Base-by-base conservation (phyloP, 305 asterid species). In the Fraxinus latifolia region DNA sequence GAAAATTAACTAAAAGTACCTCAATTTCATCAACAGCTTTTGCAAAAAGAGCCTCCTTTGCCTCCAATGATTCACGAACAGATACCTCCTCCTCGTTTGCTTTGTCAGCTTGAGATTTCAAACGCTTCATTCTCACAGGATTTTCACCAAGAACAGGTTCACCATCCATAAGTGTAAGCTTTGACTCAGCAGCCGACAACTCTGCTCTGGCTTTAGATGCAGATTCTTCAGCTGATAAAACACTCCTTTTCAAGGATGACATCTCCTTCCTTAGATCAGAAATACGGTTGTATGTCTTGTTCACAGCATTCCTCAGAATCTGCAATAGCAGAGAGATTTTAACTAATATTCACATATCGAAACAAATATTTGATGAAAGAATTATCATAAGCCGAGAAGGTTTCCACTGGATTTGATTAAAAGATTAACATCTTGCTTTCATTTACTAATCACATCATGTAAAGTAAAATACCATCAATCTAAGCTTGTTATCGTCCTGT, bases 101-200 rank as follows among this genome's bases (percentile, higher is more conserved):
- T 86, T 84, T 94, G 76, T 92, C 95, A 78, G 91, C 97, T 77
- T 82, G 84, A 77, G 92, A 88, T 78, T 92, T 93, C 87, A 96
- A 82, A 19, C 99, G 97, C 87, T 88, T 96, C 93, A 94, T 92
- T 90, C 91, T 96, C 81, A 84, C 93, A 36, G 97, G 95, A 81
- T 94, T 93, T 88, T 96, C 99, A 67, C 97, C 92, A 83, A 96
- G 90, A 82, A 94, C 99, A 78, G 97, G 99, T 78, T 94, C 98
- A 71, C 97, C 97, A 77, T 94, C 98, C 87, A 94, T 78, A 55
- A 96, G 96, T 53, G 92, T 92, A 77, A 86, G 94, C 90, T 94
- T 96, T 36, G 95, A 86, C 88, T 91, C 92, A 14, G 94, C 97
- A 79, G 86, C 93, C 82, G 91, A 97, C 62, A 94, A 75, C 81